Evolutionary conservation across 2,329 filamentous ascomycete species (phyloP).

Genomic region (Xylariaceae sp.): DNA sequence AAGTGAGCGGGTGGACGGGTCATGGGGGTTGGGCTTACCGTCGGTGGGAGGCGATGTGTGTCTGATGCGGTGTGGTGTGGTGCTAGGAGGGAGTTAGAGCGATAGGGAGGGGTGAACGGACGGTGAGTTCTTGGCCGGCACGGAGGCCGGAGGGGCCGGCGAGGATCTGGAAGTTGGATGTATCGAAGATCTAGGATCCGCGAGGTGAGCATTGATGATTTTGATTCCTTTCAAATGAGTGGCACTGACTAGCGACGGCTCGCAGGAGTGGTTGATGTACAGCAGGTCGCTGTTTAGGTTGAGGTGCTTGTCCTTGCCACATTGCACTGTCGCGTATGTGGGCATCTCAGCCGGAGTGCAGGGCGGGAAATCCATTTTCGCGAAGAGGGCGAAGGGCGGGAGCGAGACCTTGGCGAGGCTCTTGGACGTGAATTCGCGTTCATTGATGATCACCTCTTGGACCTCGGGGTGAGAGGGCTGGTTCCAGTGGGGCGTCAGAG

Average conservation of each 20-base stretch:
- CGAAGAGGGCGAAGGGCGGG: constrained; percentile 60
- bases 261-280: constrained; percentile 66
- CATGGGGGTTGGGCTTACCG: background rate
- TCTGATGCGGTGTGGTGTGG: no score
- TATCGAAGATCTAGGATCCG: constrained; percentile 53
- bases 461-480: constrained; percentile 57
- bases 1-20: background rate
- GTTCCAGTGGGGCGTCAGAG: constrained; percentile 53
- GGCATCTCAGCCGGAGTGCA: constrained; percentile 51
- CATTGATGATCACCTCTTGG: constrained; percentile 52
- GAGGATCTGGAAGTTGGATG: constrained; percentile 50
- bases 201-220: background rate
- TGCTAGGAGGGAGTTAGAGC: background rate
- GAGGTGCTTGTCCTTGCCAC: constrained; percentile 50
- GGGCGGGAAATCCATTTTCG: constrained; percentile 62
- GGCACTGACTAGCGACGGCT: constrained; percentile 56
- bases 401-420: constrained; percentile 52
- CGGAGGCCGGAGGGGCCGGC: constrained; percentile 53
- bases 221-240: background rate
- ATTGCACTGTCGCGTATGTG: constrained; percentile 63
- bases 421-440: constrained; percentile 54
- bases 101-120: constrained; percentile 21
- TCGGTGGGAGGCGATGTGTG: background rate
- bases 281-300: constrained; percentile 62
- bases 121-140: constrained; percentile 55